Percentiles rank a stretch among this genome's conserved stretches.
Evolutionary conservation across 2,329 filamentous ascomycete genomes (phyloP).

Genomic region (Fusarium floridanum): DNA sequence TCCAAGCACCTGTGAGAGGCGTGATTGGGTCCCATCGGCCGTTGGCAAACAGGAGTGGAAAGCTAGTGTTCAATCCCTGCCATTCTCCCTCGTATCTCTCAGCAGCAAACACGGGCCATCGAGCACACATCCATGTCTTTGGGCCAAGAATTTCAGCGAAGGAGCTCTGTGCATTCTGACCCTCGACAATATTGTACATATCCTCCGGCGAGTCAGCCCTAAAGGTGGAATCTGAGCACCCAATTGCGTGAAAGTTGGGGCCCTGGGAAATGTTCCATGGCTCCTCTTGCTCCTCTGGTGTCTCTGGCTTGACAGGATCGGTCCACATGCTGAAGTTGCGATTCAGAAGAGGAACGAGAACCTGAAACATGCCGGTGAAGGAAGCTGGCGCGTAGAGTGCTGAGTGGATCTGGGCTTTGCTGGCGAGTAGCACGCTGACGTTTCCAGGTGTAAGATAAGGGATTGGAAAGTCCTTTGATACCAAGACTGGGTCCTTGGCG

Average conservation of each 20-base stretch:
- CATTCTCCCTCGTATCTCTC: background rate
- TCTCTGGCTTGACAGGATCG: background rate
- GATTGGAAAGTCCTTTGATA: background rate
- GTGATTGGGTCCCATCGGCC: conserved; percentile 10
- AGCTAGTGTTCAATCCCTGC: background rate
- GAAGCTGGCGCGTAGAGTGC: background rate
- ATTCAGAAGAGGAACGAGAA: background rate
- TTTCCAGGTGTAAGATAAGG: background rate
- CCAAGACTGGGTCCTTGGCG: conserved; percentile 1
- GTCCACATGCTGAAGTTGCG: background rate
- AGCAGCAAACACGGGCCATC: conserved; percentile 2
- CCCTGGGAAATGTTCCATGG: background rate
- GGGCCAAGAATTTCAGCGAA: background rate
- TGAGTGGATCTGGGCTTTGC: background rate
- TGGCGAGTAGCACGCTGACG: background rate
- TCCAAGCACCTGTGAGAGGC: background rate
- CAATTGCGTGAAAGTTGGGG: conserved; percentile 12
- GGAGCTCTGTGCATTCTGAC: conserved; percentile 5
- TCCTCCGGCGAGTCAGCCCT: conserved; percentile 14
- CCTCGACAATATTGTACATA: conserved; percentile 15
- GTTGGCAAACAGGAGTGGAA: conserved; percentile 3
- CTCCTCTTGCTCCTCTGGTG: background rate
- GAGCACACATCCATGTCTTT: conserved; percentile 2
- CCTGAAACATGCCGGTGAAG: background rate
- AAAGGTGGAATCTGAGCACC: conserved; percentile 16